These are phyloP conservation scores for Amanita phalloides DNA, from an alignment of 768 basidiomycete genomes.

Conservation along the genomic window DNA sequence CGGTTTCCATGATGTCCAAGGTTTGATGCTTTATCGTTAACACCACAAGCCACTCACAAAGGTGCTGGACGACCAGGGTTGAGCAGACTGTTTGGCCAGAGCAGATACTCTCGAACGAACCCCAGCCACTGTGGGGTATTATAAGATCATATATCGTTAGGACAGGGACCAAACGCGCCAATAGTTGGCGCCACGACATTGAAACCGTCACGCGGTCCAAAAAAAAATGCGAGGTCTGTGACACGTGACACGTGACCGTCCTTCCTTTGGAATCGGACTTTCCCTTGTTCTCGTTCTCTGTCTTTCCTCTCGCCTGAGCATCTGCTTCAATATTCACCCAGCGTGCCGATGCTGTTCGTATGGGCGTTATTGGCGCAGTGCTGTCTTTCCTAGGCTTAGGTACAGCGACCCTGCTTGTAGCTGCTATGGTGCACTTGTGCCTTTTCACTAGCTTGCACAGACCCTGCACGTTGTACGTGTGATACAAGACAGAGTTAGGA, in stretches of 20 bases:
- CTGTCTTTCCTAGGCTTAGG: no score
- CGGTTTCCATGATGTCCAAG: constrained; percentile 1
- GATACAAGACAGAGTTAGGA: not conserved
- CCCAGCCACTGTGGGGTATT: not conserved
- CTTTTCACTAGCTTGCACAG: not conserved
- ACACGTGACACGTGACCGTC: not conserved
- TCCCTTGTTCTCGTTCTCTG: not conserved
- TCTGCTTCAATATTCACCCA: not conserved
- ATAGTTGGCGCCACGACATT: not conserved
- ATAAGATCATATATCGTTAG: not conserved
- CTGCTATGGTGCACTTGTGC: not conserved
- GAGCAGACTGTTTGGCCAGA: not conserved
- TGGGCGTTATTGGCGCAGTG: no score
- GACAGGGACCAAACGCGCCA: not conserved
- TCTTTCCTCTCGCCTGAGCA: not conserved
- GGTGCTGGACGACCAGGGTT: not conserved
- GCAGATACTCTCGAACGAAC: not conserved
- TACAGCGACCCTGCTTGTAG: not conserved
- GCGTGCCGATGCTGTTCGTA: not conserved
- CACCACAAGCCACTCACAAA: not conserved
- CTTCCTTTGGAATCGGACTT: not conserved
- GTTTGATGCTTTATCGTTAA: not conserved
- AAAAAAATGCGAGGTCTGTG: not conserved
- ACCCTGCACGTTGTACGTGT: not conserved
- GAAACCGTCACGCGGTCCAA: not conserved